phyloP scores from a whole-genome alignment of 441 rosid genomes.

The Jatropha podagrica region DNA sequence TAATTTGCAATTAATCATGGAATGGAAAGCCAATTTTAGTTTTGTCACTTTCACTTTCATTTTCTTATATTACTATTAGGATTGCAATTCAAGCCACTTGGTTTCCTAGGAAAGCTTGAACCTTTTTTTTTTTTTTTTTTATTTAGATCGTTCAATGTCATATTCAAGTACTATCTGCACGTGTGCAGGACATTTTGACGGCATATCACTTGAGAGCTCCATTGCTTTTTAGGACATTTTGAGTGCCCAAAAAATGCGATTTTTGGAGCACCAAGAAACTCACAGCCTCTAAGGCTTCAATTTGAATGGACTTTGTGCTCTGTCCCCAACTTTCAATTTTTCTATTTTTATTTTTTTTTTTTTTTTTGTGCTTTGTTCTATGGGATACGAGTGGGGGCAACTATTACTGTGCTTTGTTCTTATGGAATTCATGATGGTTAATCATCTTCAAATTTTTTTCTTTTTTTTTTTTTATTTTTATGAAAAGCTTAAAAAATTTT shows the following conservation, averaged over 20 bases:
- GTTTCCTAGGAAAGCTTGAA: slow-evolving; percentile 5
- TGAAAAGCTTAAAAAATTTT: no score
- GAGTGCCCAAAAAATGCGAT: slow-evolving; percentile 13
- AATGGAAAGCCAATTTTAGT: slow-evolving; percentile 8
- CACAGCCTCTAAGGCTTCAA: not conserved
- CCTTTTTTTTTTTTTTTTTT: slow-evolving; percentile 3
- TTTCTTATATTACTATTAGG: not conserved
- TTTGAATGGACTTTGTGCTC: slow-evolving; percentile 1
- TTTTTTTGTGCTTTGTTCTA: not conserved
- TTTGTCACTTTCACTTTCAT: slow-evolving; percentile 14
- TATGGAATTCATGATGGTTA: no score
- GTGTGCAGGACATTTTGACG: slow-evolving; percentile 45
- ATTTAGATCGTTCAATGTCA: not conserved
- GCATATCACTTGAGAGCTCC: slow-evolving; percentile 32
- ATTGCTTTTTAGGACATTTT: slow-evolving; percentile 35
- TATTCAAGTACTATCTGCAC: slow-evolving; percentile 25
- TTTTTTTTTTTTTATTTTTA: no score
- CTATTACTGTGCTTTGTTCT: no score
- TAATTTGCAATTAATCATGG: not conserved
- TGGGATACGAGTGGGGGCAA: no score
- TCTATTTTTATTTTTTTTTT: not conserved
- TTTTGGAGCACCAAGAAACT: slow-evolving; percentile 24
- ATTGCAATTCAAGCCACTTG: slow-evolving; percentile 16
- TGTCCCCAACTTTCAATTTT: slow-evolving; percentile 8
- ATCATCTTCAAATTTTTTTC: no score